Base-by-base conservation (phyloP, 2,329 filamentous ascomycete species). In the Cephalotrichum gorgonifer region DNA sequence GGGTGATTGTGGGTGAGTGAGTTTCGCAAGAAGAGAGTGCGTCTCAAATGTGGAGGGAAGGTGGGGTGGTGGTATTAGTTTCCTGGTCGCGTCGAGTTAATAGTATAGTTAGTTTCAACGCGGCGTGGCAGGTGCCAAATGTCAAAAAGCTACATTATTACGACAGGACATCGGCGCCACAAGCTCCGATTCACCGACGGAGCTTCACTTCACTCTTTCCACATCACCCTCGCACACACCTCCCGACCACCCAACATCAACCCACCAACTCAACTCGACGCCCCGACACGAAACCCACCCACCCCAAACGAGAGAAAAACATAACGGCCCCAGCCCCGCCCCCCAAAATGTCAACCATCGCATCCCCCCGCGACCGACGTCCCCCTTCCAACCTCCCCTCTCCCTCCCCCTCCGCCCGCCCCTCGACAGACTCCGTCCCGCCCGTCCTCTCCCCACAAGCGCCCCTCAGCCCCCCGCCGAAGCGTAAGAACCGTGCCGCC, bases 401-500 rank as follows among this genome's bases (percentile, higher is more conserved):
- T 9, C 35, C 45, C 14, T 17, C 45, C 7, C 47, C 49, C 26
- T 54, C 84, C 4, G 85, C 87, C 1, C 84, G 83, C 6, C 86
- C 84, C 35, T 93, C 88, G 30, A 73, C 86, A 63, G 85, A 90
- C 56, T 68, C 69, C 50, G 68, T 2, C 78, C 51, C 52, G 38
- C 50, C 54, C 44, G 28, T 48, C 47, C 38, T 50, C 31, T 31
- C 54, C 33, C 41, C 54, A 7, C 52, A 71, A 70, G 57, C 67
- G 63, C 49, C 64, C 57, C 54, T 50, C 62, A 51, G 50, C 59
- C 55, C 50, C 54, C 57, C 49, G 57, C 54, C 62, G 50, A 75
- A 70, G 54, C 73, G 75, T 50, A 70, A 85, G 53, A 95, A 95
- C 68, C 86, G 91, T 55, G 81, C 85, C 50, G 91, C 91, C 6